Conservation (phyloP, 1,284 basidiomycete species). For the Vanrija sp. region DNA sequence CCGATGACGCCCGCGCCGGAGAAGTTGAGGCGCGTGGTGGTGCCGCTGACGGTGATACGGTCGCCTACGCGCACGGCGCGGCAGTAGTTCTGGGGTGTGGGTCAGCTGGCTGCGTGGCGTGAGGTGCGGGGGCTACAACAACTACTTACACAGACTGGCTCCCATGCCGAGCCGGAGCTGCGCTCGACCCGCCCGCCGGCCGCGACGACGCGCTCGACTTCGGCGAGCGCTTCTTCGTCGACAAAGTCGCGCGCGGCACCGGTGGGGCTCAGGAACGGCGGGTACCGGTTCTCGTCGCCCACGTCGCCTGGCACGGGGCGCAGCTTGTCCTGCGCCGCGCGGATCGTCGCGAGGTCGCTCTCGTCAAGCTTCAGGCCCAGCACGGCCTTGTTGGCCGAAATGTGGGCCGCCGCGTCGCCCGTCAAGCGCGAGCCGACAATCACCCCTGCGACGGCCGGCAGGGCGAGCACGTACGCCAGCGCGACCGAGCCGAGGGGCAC, state of each 20-base stretch:
- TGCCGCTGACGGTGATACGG: slow-evolving; percentile 7
- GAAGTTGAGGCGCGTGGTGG: slow-evolving; percentile 6
- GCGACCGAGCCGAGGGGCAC: slow-evolving; percentile 16
- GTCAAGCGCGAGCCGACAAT: slow-evolving; percentile 14
- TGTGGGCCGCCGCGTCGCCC: background rate
- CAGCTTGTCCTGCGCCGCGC: background rate
- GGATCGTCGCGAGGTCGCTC: background rate
- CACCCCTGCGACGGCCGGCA: slow-evolving; percentile 13
- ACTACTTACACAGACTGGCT: slow-evolving; percentile 4
- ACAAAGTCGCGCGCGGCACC: background rate
- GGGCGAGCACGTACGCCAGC: slow-evolving; percentile 13
- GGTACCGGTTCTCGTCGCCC: slow-evolving; percentile 14
- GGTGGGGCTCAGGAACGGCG: slow-evolving; percentile 3
- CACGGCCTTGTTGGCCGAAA: background rate
- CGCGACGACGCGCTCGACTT: slow-evolving; percentile 1
- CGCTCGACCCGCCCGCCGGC: slow-evolving; percentile 5
- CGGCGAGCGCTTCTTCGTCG: background rate
- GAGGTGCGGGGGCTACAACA: too few relatives aligned
- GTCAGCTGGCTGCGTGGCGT: too few relatives aligned
- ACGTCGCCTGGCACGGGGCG: background rate
- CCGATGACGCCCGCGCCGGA: slow-evolving; percentile 6
- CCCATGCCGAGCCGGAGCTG: slow-evolving; percentile 7
- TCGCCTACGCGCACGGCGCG: slow-evolving; percentile 8
- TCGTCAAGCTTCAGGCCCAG: slow-evolving; percentile 4
- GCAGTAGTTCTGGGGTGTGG: slow-evolving; percentile 3